Base-by-base conservation (phyloP, 805 yeast species). In the Priceomyces carsonii region DNA sequence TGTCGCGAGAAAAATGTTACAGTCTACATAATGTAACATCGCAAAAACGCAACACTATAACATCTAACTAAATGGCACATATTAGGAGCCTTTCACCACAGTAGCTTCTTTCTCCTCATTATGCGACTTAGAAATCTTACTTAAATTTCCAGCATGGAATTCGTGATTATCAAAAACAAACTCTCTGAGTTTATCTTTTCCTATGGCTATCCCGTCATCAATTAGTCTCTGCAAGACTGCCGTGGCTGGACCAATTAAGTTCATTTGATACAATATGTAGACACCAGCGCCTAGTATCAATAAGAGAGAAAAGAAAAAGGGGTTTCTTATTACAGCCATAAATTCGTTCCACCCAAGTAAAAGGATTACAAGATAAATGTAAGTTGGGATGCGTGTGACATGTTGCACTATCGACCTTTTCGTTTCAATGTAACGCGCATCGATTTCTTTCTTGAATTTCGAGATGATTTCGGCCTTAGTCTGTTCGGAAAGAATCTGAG, bases 261-360 rank as follows among this genome's bases (percentile, higher is more conserved):
- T 83, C 55, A 84, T 69, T 38, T 72, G 74, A 53, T 85, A 82
- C 40, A 88, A 72, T 33, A 85, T 73, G 54, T 83, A 87, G 1
- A 73, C 54, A 1, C 77, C 83, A 0, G 85, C 86, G 1, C 75
- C 75, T 1, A 72, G 29, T 8, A 88, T 33, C 28, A 90, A 55
- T 1, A 76, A 49, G 32, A 89, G 56, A 5, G 85, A 69, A 45
- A 90, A 79, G 47, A 85, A 75, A n/a, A 91, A 50, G 34, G 99
- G 97, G 55, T 86, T 90, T 44, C 95, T 75, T 28, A 93, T 53
- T 12, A 93, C 77, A 7, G 93, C 83, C 84, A 89, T 76, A 47
- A 93, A 82, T 68, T 93, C 97, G 59, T 90, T 90, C 96, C 96
- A 93, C 7, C 99, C 99, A 15, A 93, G 67, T 3, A 85, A 79